Base-by-base conservation (phyloP, 306 rosid genomes). In the Parietaria judaica region DNA sequence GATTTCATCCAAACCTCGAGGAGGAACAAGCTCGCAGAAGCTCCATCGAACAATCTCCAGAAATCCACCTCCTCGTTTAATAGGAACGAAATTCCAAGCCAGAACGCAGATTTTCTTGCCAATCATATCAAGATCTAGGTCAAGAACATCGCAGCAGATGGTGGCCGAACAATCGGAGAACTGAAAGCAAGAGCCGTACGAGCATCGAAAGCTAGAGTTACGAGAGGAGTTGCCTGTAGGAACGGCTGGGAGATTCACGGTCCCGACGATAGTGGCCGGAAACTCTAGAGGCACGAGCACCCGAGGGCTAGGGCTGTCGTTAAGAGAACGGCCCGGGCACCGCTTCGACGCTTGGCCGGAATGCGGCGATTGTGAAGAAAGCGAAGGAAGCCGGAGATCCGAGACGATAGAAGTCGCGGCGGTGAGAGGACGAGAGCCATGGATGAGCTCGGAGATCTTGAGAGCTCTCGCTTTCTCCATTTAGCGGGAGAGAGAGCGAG, bases 11-110 rank as follows among this genome's bases (percentile, higher is more conserved):
- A 67, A 70, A 54, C 67, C 36, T 8, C 7, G 66, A 51, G 34
- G 15, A 38, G 56, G 50, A 41, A 68, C 77, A 1, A 52, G 35
- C 8, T 67, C 73, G 4, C 44, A 57, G 58, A 77, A 83, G 4
- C 60, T 43, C 98, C 98, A 92, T 3, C 74, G 64, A 70, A 92
- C 82, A 14, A 92, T 88, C 81, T 92, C 98, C 60, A 88, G 74
- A 71, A 83, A 83, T 17, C 88, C 86, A 3, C 65, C 53, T 3
- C 49, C 68, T 0, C 16, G 70, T 51, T 81, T 86, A 49, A 68
- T 61, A 2, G 96, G 96, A 66, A 92, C 62, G 82, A 92, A 88
- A 70, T 92, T 92, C 88, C 95, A 92, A 37, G 90, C 76, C 6
- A 78, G 73, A 35, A 80, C 81, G 8, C 64, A 74, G 65, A 88